Evolutionary conservation across 73 alveolate species (phyloP).

Genomic region (Symbiodinium natans): DNA sequence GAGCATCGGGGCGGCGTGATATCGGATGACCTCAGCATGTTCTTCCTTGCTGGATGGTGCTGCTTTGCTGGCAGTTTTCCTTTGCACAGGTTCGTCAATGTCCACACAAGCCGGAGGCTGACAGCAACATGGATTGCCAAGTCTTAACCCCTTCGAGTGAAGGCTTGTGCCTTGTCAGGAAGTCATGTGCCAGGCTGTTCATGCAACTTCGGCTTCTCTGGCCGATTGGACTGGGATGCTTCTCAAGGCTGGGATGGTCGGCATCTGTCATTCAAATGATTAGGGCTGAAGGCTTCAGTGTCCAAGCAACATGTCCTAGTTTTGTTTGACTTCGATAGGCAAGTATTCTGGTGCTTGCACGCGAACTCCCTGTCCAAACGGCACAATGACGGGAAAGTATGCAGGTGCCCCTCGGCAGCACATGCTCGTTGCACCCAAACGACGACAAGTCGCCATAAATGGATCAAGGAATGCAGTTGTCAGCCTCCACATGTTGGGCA

Average conservation of each 20-base stretch:
- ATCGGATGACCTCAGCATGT: no score
- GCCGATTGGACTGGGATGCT: not conserved
- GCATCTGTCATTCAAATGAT: not conserved
- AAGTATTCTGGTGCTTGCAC: not conserved
- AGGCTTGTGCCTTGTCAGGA: no score
- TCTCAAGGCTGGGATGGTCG: not conserved
- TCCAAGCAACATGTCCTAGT: no score
- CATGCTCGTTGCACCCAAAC: not conserved
- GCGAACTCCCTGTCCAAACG: not conserved
- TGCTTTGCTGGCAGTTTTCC: no score
- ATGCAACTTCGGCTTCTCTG: not conserved
- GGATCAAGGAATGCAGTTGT: not conserved
- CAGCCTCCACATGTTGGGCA: not conserved
- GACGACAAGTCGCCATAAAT: no score
- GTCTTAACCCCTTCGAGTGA: no score
- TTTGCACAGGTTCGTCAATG: no score
- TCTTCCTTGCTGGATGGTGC: no score
- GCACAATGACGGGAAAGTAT: not conserved
- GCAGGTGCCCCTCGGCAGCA: not conserved
- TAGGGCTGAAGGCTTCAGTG: no score
- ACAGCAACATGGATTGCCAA: no score
- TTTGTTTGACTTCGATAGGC: not conserved
- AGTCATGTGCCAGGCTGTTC: not conserved
- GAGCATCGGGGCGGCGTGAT: no score
- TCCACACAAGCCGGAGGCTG: no score